Conservation (phyloP, 805 yeast genomes). For the Hemisphaericaspora nanyangensis region DNA sequence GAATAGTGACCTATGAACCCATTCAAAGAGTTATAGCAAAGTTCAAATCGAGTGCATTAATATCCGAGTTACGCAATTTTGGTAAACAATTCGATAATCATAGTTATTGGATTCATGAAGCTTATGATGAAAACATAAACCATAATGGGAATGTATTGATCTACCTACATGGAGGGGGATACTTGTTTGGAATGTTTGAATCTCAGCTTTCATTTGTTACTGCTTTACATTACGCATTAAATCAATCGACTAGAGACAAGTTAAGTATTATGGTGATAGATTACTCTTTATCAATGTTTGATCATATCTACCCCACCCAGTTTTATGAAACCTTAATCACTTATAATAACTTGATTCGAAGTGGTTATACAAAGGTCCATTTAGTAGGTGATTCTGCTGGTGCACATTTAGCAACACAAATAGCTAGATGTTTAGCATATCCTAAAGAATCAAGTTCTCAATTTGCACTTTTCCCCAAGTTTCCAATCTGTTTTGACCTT, state of each 20-base stretch:
- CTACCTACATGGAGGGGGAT: conserved; percentile 41
- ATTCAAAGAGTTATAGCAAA: conserved; percentile 14
- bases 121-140: conserved; percentile 10
- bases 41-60: conserved; percentile 11
- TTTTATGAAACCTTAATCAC: conserved; percentile 24
- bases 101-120: conserved; percentile 32
- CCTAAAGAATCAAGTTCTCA: conserved; percentile 25
- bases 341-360: conserved; percentile 18
- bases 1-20: conserved; percentile 18
- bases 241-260: conserved; percentile 9
- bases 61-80: conserved; percentile 9
- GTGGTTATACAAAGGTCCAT: conserved; percentile 23
- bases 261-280: conserved; percentile 28
- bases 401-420: conserved; percentile 26
- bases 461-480: conserved; percentile 18
- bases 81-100: conserved; percentile 20
- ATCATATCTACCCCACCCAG: conserved; percentile 32
- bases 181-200: conserved; percentile 19
- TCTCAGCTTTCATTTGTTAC: conserved; percentile 27
- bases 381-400: conserved; percentile 44
- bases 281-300: conserved; percentile 27
- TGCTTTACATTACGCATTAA: conserved; percentile 24
- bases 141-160: conserved; percentile 13
- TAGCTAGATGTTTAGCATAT: conserved; percentile 23
- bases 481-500: conserved; percentile 7